These are phyloP conservation scores for Citrus cavaleriei DNA, from an alignment of 345 rosid genomes.

Conservation along the genomic window DNA sequence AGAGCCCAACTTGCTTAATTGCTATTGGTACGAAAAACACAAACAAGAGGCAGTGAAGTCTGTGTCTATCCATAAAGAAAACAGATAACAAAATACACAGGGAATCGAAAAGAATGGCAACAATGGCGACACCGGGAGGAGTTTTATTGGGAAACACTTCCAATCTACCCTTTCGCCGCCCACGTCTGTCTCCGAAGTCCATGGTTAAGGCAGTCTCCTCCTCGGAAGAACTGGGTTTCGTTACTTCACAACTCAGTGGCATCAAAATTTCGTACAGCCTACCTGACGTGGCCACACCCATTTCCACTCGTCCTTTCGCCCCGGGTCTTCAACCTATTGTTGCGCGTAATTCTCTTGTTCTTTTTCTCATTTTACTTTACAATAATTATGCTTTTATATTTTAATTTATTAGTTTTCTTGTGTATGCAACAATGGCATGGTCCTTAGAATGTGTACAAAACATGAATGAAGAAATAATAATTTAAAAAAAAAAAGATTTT, in stretches of 20 bases:
- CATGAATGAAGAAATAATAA: neutral
- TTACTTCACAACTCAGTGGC: conserved; percentile 67
- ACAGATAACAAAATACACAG: too few species aligned
- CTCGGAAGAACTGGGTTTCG: conserved; percentile 40
- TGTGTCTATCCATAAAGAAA: too few species aligned
- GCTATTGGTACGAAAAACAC: too few species aligned
- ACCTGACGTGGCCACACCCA: conserved; percentile 19
- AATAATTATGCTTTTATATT: neutral
- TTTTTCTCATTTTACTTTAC: neutral
- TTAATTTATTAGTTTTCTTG: neutral
- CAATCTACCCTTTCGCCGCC: conserved; percentile 26
- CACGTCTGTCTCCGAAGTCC: conserved; percentile 16
- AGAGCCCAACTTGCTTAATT: too few species aligned
- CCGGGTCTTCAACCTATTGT: conserved; percentile 51
- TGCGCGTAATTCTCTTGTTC: conserved; percentile 51
- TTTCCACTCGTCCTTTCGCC: conserved; percentile 30
- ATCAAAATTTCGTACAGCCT: conserved; percentile 42
- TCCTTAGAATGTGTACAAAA: neutral
- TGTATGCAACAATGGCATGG: neutral
- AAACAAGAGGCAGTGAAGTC: too few species aligned
- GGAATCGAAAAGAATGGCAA: conserved; percentile 16
- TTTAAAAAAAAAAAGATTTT: neutral
- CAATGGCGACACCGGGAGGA: conserved; percentile 33
- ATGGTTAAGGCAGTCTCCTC: conserved; percentile 7
- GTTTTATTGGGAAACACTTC: conserved; percentile 25